Evolutionary conservation across 2,329 filamentous ascomycete genomes (phyloP), one percentile per base, ranked within the genome.

Genomic region (Sclerotinia borealis): DNA sequence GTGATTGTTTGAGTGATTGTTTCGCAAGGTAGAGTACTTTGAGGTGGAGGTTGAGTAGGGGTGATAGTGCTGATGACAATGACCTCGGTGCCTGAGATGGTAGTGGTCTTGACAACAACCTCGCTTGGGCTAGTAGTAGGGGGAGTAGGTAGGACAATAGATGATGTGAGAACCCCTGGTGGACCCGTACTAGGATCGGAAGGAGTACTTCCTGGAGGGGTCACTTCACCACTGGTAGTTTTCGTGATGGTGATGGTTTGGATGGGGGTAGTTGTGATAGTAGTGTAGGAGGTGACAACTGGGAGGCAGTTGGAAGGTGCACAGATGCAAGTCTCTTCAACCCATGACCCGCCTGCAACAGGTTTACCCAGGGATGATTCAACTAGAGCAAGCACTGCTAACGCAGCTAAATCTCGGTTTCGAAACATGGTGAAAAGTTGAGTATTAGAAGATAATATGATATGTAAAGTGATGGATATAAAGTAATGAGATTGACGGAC

Each of bases 331-430:
- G 43, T 55, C 22, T 58, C 51, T 58, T 31, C 60, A 37, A 36
- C 22, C 60, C 39, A 56, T 43, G 37, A 39, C 11, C 48, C 59
- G 43, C 49, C 39, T 25, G 61, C 39, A 52, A 65, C 43, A 17
- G 64, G 65, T 39, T 64, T 68, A 25, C 60, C 56, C 5, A 63
- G 9, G 10, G 41, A 47, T 10, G 60, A 63, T 41, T 29, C 27
- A 15, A 37, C 63, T 36, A 65, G 39, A 17, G 49, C 49, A 31
- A 68, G 52, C 19, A 65, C 31, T 39, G 55, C 41, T 10, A 63
- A 25, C n/a, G 27, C 54, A 37, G 54, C 27, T 7, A 58, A n/a
- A 11, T 52, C 51, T 39, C 34, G 47, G 27, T 48, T 56, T 49
- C 31, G 34, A 63, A 50, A 59, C 65, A 67, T 64, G 11, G 25